Percentiles rank a stretch among this genome's conserved stretches.
Conservation (phyloP, 441 rosid species). For the Aleurites moluccanus region DNA sequence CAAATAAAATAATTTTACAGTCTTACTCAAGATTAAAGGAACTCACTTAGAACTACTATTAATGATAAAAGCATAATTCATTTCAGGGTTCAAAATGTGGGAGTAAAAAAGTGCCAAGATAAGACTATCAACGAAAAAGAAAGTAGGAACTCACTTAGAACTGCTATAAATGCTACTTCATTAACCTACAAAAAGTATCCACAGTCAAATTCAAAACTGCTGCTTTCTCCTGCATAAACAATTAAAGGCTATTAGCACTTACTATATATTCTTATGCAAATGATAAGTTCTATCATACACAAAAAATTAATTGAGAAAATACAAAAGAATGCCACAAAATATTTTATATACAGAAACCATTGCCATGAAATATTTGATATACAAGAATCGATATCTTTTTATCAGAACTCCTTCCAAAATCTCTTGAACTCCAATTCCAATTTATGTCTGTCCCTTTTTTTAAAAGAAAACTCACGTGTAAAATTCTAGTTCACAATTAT, state of each 20-base stretch:
- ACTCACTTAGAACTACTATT: neutral
- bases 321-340: slow-evolving; percentile 6
- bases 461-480: neutral
- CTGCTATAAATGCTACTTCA: slow-evolving; percentile 88
- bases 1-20: neutral
- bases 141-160: no score
- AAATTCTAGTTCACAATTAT: neutral
- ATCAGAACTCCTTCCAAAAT: slow-evolving; percentile 98
- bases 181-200: slow-evolving; percentile 98
- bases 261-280: neutral
- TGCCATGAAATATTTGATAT: no score
- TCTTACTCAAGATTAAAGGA: neutral
- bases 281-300: slow-evolving; percentile 10
- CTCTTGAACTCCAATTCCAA: slow-evolving; percentile 99
- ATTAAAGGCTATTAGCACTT: slow-evolving; percentile 34
- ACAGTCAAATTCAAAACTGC: slow-evolving; percentile 87
- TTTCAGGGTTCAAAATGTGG: neutral
- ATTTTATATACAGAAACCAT: no score
- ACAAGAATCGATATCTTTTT: slow-evolving; percentile 65
- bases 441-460: slow-evolving; percentile 77
- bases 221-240: slow-evolving; percentile 94
- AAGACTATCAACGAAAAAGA: neutral
- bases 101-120: neutral
- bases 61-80: neutral
- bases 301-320: slow-evolving; percentile 11